These are phyloP conservation scores for Paracoccidioides brasiliensis DNA, from an alignment of 2,329 filamentous ascomycete genomes.

Conservation along the genomic window DNA sequence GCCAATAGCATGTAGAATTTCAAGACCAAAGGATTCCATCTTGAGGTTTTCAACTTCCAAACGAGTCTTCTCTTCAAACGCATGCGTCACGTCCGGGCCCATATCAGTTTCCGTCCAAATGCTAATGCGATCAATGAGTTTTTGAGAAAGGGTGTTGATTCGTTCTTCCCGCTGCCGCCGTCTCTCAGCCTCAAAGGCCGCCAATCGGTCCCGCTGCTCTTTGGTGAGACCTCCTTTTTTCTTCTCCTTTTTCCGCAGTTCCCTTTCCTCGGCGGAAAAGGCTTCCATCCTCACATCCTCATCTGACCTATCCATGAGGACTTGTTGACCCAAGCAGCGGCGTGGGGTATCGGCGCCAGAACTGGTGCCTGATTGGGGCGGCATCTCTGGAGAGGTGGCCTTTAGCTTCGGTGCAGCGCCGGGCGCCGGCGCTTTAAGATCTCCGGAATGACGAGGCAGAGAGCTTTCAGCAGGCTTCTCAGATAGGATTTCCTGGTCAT, in stretches of 20 bases:
- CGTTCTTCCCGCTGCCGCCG: constrained; percentile 75
- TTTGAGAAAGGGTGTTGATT: constrained; percentile 68
- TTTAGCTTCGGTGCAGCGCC: constrained; percentile 10
- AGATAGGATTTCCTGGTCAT: constrained; percentile 12
- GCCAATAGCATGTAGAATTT: constrained; percentile 91
- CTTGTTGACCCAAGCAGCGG: constrained; percentile 59
- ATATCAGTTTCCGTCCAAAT: constrained; percentile 98
- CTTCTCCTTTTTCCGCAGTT: constrained; percentile 68
- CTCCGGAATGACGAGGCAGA: constrained; percentile 4
- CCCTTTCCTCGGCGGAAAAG: constrained; percentile 60
- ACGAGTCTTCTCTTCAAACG: constrained; percentile 87
- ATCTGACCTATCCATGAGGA: constrained; percentile 78
- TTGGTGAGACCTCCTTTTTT: constrained; percentile 77
- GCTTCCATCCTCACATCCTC: constrained; percentile 56
- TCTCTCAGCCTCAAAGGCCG: constrained; percentile 77
- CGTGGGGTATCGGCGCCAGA: constrained; percentile 38
- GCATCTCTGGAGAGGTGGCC: neutral
- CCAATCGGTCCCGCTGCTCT: constrained; percentile 85
- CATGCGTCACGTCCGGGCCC: constrained; percentile 64
- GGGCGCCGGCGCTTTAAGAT: constrained; percentile 10
- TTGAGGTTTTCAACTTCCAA: constrained; percentile 96
- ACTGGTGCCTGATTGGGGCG: constrained; percentile 12
- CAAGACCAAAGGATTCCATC: constrained; percentile 96
- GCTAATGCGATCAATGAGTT: constrained; percentile 77
- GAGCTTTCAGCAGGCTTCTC: constrained; percentile 17